Base-by-base conservation (phyloP, 2,329 filamentous ascomycete genomes). In the Septoria linicola region DNA sequence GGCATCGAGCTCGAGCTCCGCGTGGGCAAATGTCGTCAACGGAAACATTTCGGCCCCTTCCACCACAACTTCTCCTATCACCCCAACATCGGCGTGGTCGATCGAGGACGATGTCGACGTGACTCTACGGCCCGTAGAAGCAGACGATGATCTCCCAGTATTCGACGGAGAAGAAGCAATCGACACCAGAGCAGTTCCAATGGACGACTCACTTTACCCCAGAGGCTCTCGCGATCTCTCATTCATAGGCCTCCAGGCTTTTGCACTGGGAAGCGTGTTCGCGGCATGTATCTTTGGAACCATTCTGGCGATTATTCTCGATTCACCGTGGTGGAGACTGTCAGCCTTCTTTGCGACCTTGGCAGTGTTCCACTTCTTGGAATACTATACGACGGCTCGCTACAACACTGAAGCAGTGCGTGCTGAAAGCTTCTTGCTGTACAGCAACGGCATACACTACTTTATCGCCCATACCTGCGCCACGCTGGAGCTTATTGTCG, bases 281-380 rank as follows among this genome's bases (percentile, higher is more conserved):
- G 63, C 70, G 1, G 41, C 66, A 8, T 66, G 70, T 37, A 47
- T 71, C 14, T 41, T 70, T 17, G 49, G 67, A 27, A 58, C 57
- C n/a, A 32, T 55, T 37, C 63, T 59, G 34, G 46, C 66, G n/a
- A 25, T 56, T 23, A 30, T 21, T 20, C 56, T 37, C 8, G 48
- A 20, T 61, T 70, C 35, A 4, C 13, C 41, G 13, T 59, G 52
- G 57, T 87, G 82, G 82, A 75, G 82, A 17, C 68, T 81, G 1
- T 76, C 78, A 7, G 76, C 80, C 68, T 92, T 92, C 73, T 65
- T 86, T 41, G 73, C 44, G 75, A 83, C 11, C 83, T 97, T 41
- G 80, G 85, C 20, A 63, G 16, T 86, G 23, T 97, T 97, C 73
- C 93, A 99, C 76, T 97, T 96, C 72, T 84, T 97, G 70, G 93